Percentiles rank a stretch among this genome's conserved stretches.
Evolutionary conservation across 73 alveolate species (phyloP).

Genomic region (Paramecium sexaurelia): DNA sequence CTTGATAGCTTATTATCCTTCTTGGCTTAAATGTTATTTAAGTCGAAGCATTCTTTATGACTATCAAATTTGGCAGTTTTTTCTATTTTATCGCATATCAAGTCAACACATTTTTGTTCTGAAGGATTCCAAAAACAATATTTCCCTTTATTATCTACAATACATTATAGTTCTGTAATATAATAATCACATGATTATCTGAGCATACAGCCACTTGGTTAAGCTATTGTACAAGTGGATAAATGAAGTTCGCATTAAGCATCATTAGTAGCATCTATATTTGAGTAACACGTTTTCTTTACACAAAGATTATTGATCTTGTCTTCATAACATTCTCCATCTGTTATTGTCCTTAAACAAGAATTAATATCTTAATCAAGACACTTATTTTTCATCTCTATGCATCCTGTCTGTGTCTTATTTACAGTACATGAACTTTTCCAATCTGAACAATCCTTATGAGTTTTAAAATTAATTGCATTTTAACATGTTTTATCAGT

Average conservation of each 20-base stretch:
- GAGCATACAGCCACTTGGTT: not conserved
- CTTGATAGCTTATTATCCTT: not conserved
- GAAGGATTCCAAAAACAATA: not conserved
- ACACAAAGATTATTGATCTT: not conserved
- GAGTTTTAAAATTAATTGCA: not conserved
- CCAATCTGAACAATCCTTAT: not conserved
- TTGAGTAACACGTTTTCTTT: not conserved
- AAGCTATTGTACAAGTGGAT: not conserved
- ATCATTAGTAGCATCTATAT: not conserved
- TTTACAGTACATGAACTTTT: conserved; percentile 6
- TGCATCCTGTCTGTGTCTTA: not conserved
- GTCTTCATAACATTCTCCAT: not conserved
- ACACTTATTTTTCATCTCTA: not conserved
- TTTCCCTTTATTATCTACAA: not conserved
- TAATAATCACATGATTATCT: not conserved
- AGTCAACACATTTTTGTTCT: not conserved
- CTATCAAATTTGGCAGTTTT: not conserved
- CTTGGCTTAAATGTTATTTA: not conserved
- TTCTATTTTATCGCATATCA: not conserved
- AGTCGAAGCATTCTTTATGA: not conserved
- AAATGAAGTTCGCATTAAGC: not conserved
- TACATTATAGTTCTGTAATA: not conserved
- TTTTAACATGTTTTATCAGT: not conserved
- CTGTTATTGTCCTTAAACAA: not conserved
- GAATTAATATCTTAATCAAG: not conserved